Evolutionary conservation across 306 rosid genomes (phyloP), one percentile per base, ranked within the genome.

Genomic region (Adenanthera pavonina): DNA sequence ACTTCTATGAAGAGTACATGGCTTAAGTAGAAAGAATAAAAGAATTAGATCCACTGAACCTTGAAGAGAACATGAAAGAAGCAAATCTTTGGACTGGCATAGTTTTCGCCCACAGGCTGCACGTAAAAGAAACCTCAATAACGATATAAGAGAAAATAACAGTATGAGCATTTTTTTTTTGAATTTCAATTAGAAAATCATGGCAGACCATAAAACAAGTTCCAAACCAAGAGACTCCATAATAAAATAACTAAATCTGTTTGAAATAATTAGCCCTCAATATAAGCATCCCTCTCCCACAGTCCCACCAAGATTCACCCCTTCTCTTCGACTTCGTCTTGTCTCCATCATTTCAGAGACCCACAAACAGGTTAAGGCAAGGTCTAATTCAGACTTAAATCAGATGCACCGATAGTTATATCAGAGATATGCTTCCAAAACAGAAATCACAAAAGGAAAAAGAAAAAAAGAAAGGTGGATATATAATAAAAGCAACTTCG

Each of bases 31-130:
- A 40, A 16, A 7, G 17, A 9, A 46, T 30, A 69, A 72, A 33
- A 68, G 51, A 72, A 73, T 46, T 20, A 11, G 34, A 60, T 43
- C 69, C 44, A 34, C 72, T 1, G 67, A 80, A 95, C 98, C 98
- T 95, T 95, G 92, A 92, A 93, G 74, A 95, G 89, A 78, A 90
- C 97, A 75, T 95, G 99, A 84, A 95, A 95, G 88, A 95, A 88
- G 74, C 98, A 95, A 20, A 95, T 95, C 87, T 81, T 92, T 46
- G 97, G 99, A 84, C 90, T 93, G 44, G 94, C 97, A 71, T 95
- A 93, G 88, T 93, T 93, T 86, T 95, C 97, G 84, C 85, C 92
- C 46, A 88, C 85, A 48, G 91, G 86, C 97, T 92, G 94, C 90
- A 88, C 8, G 57, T n/a, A 62, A 48, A 73, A 33, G 34, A 82